Base-by-base conservation (phyloP, 495 filamentous ascomycete species). In the Penicillium turbatum region DNA sequence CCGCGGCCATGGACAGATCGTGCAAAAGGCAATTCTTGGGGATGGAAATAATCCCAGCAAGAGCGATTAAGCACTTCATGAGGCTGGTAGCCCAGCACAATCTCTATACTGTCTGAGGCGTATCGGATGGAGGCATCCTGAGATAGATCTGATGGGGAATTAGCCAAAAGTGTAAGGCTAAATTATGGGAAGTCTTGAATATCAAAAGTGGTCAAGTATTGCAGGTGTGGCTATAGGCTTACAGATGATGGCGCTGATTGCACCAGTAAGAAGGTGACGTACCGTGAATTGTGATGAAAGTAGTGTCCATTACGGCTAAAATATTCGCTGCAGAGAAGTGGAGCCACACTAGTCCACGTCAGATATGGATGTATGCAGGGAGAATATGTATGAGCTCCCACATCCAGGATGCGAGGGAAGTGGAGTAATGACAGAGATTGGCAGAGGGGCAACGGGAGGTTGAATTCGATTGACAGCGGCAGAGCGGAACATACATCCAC, bases 231-330 rank as follows among this genome's bases (percentile, higher is more conserved):
- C 12, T 36, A 13, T 13, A 36, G 34, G 34, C 15, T 15, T 5
- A 6, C 34, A 15, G 34, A 3, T 6, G 38, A 35, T 56, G 9
- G 51, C 12, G 12, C 13, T 13, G 19, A 41, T 24, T 29, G 36
- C 48, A 12, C 26, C 13, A 46, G 50, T 15, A 13, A 43, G 35
- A 60, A 55, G n/a, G n/a, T n/a, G 59, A 81, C 86, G 73, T 70
- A 84, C 90, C 89, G 71, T 95, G 90, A 59, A 95, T 95, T 56
- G 90, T 90, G 74, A 95, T 95, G 74, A 95, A 95, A 38, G 90
- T 95, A 57, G 87, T 88, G 72, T 93, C 90, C 89, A 93, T 93
- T 64, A 26, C 47, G 27, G 55, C n/a, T 12, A n/a, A 32, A 2
- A 6, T n/a, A 10, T 36, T 36, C 34, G 9, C 51, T 60, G 54